Percentiles rank a stretch among this genome's conserved stretches.
phyloP scores from a whole-genome alignment of 306 rosid species.

The Sechiopsis laciniata region DNA sequence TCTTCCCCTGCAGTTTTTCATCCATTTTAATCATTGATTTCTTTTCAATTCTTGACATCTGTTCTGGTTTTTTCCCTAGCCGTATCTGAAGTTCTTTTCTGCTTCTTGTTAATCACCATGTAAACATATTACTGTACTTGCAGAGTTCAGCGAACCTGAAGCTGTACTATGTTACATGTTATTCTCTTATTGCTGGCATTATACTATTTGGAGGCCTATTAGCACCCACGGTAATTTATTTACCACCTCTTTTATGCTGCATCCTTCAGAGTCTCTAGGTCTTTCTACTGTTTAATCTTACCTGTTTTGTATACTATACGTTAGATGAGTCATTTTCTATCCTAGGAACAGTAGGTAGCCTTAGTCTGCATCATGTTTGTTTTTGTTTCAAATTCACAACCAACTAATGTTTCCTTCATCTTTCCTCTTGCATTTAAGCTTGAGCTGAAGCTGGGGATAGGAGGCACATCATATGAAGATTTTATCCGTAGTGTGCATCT shows the following conservation, averaged over 20 bases:
- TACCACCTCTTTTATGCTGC: not conserved
- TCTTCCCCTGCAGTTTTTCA: not conserved
- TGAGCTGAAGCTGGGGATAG: slow-evolving; percentile 91
- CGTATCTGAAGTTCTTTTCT: not conserved
- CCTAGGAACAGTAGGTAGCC: not conserved
- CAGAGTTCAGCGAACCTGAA: slow-evolving; percentile 84
- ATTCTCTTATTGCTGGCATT: slow-evolving; percentile 71
- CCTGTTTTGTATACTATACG: not conserved
- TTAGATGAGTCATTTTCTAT: not conserved
- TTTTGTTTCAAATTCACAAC: not conserved
- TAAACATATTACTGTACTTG: slow-evolving; percentile 30
- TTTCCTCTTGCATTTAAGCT: slow-evolving; percentile 41
- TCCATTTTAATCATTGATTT: not conserved
- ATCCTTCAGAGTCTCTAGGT: slow-evolving; percentile 11
- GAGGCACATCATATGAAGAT: slow-evolving; percentile 92
- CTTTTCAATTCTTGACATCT: not conserved
- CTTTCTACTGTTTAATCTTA: not conserved
- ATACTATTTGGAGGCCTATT: slow-evolving; percentile 90
- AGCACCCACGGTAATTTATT: slow-evolving; percentile 73
- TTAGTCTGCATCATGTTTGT: not conserved
- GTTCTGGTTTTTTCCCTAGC: slow-evolving; percentile 14
- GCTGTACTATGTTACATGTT: slow-evolving; percentile 80
- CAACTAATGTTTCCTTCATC: slow-evolving; percentile 6
- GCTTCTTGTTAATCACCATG: slow-evolving; percentile 4
- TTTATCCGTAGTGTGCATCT: slow-evolving; percentile 69